Conservation (phyloP, 1,139 yeast genomes). For the Torulaspora pretoriensis region DNA sequence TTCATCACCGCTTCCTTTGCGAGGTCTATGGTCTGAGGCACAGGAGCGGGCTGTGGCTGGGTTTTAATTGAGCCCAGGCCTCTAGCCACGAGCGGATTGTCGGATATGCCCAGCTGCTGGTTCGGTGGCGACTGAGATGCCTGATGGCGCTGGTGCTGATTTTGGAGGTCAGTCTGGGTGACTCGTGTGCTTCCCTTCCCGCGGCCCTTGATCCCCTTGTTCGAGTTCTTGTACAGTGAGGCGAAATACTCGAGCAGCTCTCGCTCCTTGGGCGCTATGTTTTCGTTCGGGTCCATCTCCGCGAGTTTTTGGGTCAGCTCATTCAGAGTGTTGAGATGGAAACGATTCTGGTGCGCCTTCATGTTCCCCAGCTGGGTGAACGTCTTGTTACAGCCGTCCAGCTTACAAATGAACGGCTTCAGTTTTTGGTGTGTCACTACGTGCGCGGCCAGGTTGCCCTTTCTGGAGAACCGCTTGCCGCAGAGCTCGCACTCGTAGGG, state of each 20-base stretch:
- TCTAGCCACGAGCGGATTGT: conserved; percentile 11
- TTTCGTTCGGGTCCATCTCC: conserved; percentile 44
- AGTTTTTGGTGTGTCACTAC: conserved; percentile 71
- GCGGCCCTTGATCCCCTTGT: conserved; percentile 86
- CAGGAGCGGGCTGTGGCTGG: conserved; percentile 7
- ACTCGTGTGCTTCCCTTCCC: conserved; percentile 50
- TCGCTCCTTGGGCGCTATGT: conserved; percentile 59
- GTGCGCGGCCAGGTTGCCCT: conserved; percentile 89
- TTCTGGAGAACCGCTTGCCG: conserved; percentile 71
- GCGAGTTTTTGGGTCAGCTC: conserved; percentile 60
- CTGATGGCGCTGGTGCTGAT: conserved; percentile 7
- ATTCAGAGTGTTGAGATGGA: conserved; percentile 69
- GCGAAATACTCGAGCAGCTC: conserved; percentile 73
- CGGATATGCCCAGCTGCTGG: conserved; percentile 4
- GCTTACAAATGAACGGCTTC: conserved; percentile 73
- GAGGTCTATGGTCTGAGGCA: conserved; percentile 7
- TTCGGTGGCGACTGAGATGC: conserved; percentile 3
- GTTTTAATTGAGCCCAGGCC: conserved; percentile 10
- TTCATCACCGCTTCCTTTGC: conserved; percentile 13
- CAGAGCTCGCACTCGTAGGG: conserved; percentile 78
- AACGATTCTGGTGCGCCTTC: conserved; percentile 89
- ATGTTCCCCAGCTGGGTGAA: conserved; percentile 90
- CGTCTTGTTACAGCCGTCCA: conserved; percentile 78
- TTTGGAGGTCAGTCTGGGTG: conserved; percentile 17
- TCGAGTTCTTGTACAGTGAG: conserved; percentile 76